A percentile compares a stretch with the other conserved stretches of the same genome.
These are phyloP conservation scores for Talaromyces sp. DNA, from an alignment of 2,329 filamentous ascomycete species.

Conservation along the genomic window DNA sequence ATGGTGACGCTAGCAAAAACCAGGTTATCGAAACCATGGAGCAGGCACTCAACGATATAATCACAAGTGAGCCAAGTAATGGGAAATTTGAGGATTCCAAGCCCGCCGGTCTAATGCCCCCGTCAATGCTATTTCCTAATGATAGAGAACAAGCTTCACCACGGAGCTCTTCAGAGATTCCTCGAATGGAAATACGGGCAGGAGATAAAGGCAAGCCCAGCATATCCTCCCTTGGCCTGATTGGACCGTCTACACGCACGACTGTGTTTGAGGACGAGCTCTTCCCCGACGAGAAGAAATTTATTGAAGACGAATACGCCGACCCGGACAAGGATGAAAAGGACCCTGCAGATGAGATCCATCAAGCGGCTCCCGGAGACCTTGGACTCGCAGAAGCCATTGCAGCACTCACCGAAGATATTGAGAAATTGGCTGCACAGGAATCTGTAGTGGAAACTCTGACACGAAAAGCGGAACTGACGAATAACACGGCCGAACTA, in stretches of 20 bases:
- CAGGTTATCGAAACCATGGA: slow-evolving; percentile 90
- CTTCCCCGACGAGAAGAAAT: slow-evolving; percentile 77
- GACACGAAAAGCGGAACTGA: slow-evolving; percentile 89
- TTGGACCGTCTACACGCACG: slow-evolving; percentile 79
- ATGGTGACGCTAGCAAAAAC: slow-evolving; percentile 57
- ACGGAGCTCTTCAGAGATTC: slow-evolving; percentile 57
- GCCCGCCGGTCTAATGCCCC: slow-evolving; percentile 28
- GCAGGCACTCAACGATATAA: slow-evolving; percentile 83
- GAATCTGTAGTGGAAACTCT: slow-evolving; percentile 88
- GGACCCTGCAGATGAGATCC: slow-evolving; percentile 73
- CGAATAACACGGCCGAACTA: slow-evolving; percentile 91
- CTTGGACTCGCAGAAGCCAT: slow-evolving; percentile 92
- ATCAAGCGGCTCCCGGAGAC: slow-evolving; percentile 91
- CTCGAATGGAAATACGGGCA: slow-evolving; percentile 38
- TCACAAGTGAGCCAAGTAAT: slow-evolving; percentile 65
- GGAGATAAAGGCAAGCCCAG: slow-evolving; percentile 66
- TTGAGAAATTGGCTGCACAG: slow-evolving; percentile 81
- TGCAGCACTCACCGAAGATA: slow-evolving; percentile 77
- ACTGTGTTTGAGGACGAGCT: slow-evolving; percentile 88
- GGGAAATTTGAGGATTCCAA: slow-evolving; percentile 31
- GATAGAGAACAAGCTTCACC: slow-evolving; percentile 56
- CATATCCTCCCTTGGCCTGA: slow-evolving; percentile 82
- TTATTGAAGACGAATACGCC: slow-evolving; percentile 78
- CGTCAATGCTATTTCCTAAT: slow-evolving; percentile 47
- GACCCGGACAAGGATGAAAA: slow-evolving; percentile 59